These are phyloP conservation scores for Aspergillus bombycis DNA, from an alignment of 2,329 filamentous ascomycete species.

Conservation along the genomic window DNA sequence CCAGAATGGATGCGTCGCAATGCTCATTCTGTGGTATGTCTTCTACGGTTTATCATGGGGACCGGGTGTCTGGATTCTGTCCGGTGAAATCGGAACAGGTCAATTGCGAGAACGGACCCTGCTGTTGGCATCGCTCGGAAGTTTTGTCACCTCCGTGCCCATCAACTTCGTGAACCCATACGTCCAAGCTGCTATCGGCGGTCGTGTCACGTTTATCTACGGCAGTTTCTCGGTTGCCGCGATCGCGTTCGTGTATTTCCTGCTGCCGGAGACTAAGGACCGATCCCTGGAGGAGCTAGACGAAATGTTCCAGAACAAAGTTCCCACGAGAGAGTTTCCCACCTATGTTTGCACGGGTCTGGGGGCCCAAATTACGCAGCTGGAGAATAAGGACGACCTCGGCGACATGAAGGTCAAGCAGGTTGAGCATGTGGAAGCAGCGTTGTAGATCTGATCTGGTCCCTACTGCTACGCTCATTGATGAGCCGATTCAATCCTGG, in stretches of 20 bases:
- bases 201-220: slow-evolving; percentile 26
- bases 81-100: slow-evolving; percentile 29
- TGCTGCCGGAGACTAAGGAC: slow-evolving; percentile 30
- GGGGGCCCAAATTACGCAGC: neutral
- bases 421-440: neutral
- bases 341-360: neutral
- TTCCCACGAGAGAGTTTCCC: neutral
- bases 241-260: slow-evolving; percentile 28
- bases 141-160: slow-evolving; percentile 28
- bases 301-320: slow-evolving; percentile 27
- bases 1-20: slow-evolving; percentile 8
- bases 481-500: no score
- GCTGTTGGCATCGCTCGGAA: slow-evolving; percentile 28
- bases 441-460: neutral
- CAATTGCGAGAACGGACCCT: slow-evolving; percentile 34
- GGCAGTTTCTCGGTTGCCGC: slow-evolving; percentile 26
- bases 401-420: neutral
- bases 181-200: slow-evolving; percentile 30
- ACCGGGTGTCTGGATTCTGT: slow-evolving; percentile 29
- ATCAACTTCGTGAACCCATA: slow-evolving; percentile 35
- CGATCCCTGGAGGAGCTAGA: slow-evolving; percentile 32
- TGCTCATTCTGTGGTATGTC: slow-evolving; percentile 20
- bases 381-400: neutral
- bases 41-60: slow-evolving; percentile 21
- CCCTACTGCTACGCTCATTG: neutral